Evolutionary conservation across 257 asterid genomes (phyloP), one percentile per base, ranked within the genome.

Genomic region (Striga asiatica): DNA sequence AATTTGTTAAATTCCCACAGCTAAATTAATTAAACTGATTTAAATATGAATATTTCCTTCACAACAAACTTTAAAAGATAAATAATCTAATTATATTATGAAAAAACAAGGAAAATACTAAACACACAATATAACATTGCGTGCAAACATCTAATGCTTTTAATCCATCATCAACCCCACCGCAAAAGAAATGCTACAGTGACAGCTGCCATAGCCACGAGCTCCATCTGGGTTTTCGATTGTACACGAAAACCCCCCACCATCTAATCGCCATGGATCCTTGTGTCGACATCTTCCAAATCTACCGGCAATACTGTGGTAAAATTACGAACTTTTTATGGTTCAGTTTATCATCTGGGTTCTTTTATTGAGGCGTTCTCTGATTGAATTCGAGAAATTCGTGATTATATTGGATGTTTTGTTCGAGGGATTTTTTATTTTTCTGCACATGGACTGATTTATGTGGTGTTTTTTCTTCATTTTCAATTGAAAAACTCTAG

Each of bases 231-330:
- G 82, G 82, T 58, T 63, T 72, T 64, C 68, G 70, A 59, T 23
- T 22, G 9, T 68, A 19, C 62, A 38, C 71, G 56, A 49, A 71
- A 71, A 54, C 70, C 78, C 78, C 45, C n/a, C n/a, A n/a, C n/a
- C n/a, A n/a, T n/a, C n/a, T 29, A 27, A 42, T 57, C 62, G 56
- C 78, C 67, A 85, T 89, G 97, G 89, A 78, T 12, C 71, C 43
- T 57, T 50, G 78, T 54, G 66, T 74, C 56, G 88, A 85, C 61
- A 64, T 89, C 27, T 79, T 71, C 56, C 74, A 77, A 63, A 75
- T 83, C 66, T 89, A 85, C 42, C 23, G 76, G 43, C 93, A 63
- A 19, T 89, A 74, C 67, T 79, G 93, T 68, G 95, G 95, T 89
- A 88, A 23, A 43, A 5, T 22, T 56, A 10, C 32, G 27, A 20